Evolutionary conservation across 176 grass and related monocot species (phyloP).

Genomic region (Dendrocalamus sinicus): DNA sequence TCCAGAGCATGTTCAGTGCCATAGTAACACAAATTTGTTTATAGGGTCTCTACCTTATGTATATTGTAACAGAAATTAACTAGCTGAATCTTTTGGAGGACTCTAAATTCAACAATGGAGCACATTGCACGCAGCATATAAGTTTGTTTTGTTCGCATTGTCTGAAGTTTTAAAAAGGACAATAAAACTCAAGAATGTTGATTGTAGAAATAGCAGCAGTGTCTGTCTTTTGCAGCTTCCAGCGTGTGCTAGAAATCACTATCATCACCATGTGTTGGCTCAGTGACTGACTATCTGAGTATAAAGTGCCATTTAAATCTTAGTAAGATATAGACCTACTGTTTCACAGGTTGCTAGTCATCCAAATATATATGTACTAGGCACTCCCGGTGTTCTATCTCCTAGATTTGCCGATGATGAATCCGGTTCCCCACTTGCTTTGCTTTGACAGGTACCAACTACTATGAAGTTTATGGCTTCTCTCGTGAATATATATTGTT

Average conservation of each 20-base stretch:
- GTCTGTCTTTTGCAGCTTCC: not conserved
- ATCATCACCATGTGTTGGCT: slow-evolving; percentile 6
- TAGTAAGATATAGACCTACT: slow-evolving; percentile 11
- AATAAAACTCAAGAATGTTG: not conserved
- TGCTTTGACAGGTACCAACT: slow-evolving; percentile 63
- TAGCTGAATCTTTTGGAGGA: slow-evolving; percentile 1
- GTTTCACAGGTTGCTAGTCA: slow-evolving; percentile 70
- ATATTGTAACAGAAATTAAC: not conserved
- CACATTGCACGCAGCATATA: not conserved
- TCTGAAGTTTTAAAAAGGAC: not conserved
- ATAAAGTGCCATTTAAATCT: slow-evolving; percentile 31
- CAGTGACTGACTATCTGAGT: not conserved
- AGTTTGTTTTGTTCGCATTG: slow-evolving; percentile 1
- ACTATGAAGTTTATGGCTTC: slow-evolving; percentile 22
- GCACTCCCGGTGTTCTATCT: slow-evolving; percentile 67
- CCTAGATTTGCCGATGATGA: slow-evolving; percentile 50
- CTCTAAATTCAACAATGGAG: not conserved
- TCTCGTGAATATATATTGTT: slow-evolving; percentile 22
- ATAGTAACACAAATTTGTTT: not conserved
- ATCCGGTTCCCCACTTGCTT: slow-evolving; percentile 54
- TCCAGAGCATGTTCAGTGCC: not conserved
- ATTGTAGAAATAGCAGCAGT: not conserved
- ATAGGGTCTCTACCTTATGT: not conserved
- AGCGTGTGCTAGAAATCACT: not conserved
- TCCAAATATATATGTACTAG: slow-evolving; percentile 83